Evolutionary conservation across 2,329 filamentous ascomycete species (phyloP).

Genomic region (Scopulariopsis brevicaulis): DNA sequence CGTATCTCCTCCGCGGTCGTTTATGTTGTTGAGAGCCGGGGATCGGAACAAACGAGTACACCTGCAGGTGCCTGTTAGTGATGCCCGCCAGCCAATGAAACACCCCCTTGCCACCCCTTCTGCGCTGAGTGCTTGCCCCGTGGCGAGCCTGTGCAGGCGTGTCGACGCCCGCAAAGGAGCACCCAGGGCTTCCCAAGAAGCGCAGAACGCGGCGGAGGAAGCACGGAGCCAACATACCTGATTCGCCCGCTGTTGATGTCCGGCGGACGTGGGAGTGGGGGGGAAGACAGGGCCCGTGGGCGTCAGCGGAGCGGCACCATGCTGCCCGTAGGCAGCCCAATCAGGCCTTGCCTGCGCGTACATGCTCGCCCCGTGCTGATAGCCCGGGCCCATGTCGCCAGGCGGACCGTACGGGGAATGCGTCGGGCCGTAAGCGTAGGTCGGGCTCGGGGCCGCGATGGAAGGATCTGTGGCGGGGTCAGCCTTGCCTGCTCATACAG

Average conservation of each 20-base stretch:
- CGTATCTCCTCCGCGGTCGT: conserved; percentile 81
- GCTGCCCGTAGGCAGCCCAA: conserved; percentile 57
- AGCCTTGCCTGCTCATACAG: background rate
- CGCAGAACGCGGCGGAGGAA: background rate
- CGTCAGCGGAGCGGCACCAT: conserved; percentile 34
- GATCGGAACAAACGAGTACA: conserved; percentile 96
- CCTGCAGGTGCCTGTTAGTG: conserved; percentile 34
- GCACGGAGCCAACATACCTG: conserved; percentile 37
- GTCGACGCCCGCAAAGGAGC: background rate
- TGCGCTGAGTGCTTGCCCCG: background rate
- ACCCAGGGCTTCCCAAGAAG: background rate
- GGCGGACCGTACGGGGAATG: conserved; percentile 81
- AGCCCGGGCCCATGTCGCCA: conserved; percentile 77
- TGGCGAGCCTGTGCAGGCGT: background rate
- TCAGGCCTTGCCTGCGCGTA: conserved; percentile 64
- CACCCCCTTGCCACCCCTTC: background rate
- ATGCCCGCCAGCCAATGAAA: background rate
- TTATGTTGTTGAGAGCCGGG: conserved; percentile 97
- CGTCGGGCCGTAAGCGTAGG: conserved; percentile 69
- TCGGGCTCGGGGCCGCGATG: conserved; percentile 86
- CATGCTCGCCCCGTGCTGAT: conserved; percentile 51
- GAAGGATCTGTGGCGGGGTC: conserved; percentile 75
- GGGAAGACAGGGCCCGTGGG: conserved; percentile 43
- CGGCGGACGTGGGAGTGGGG: conserved; percentile 41
- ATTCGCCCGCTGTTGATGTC: conserved; percentile 41